These are phyloP conservation scores for Cerrena zonata DNA, from an alignment of 1,284 basidiomycete genomes.

Conservation along the genomic window DNA sequence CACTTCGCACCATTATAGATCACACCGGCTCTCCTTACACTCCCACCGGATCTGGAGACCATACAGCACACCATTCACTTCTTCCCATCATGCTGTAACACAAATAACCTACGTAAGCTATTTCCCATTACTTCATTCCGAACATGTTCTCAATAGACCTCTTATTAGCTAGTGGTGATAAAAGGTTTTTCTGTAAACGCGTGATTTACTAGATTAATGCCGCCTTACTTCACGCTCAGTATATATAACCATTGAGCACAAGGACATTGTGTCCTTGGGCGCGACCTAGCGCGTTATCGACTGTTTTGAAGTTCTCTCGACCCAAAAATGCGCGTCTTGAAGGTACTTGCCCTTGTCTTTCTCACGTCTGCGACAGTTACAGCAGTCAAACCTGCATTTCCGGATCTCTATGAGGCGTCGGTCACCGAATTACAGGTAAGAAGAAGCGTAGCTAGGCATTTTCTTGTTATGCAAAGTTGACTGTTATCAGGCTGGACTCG, in stretches of 20 bases:
- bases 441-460: background rate
- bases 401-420: slow-evolving; percentile 62
- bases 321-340: background rate
- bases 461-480: background rate
- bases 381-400: slow-evolving; percentile 21
- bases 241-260: background rate
- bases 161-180: too few relatives aligned
- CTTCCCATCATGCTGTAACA: too few relatives aligned
- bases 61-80: too few relatives aligned
- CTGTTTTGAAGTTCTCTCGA: background rate
- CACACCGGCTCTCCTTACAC: too few relatives aligned
- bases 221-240: too few relatives aligned
- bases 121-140: too few relatives aligned
- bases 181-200: too few relatives aligned
- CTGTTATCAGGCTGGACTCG: slow-evolving; percentile 18
- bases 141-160: too few relatives aligned
- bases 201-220: too few relatives aligned
- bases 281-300: background rate
- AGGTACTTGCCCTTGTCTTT: background rate
- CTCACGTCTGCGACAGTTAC: background rate
- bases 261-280: background rate
- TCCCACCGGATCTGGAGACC: too few relatives aligned
- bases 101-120: too few relatives aligned
- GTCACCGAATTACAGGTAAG: slow-evolving; percentile 52
- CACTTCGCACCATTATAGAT: too few relatives aligned